Evolutionary conservation across 2,329 filamentous ascomycete species (phyloP), one percentile per base, ranked within the genome.

Genomic region (Rhytidhysteron rufulum): DNA sequence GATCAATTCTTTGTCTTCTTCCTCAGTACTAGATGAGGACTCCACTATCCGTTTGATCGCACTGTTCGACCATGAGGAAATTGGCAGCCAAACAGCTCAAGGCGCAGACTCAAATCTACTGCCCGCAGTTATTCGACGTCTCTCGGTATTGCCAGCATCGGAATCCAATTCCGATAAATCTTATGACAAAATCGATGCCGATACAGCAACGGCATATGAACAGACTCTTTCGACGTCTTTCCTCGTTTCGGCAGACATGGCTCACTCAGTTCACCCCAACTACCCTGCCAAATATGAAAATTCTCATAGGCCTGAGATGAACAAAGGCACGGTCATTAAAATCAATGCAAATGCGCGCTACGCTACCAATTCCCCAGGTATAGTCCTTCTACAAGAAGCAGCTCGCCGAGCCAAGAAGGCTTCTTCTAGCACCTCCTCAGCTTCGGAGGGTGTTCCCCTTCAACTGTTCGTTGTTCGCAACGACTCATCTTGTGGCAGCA

Each of bases 341-440:
- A 79, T 98, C 74, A 98, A 98, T 63, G 93, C 93, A 48, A 98
- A 97, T 66, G 88, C 93, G 53, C 85, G 90, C 47, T 98, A 98
- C 69, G 89, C 91, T 21, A 98, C 93, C 40, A 97, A 96, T 72
- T 88, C 88, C 0, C 93, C 93, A 2, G 93, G 93, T 25, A 95
- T 97, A 52, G 91, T 95, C 6, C 74, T 98, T 24, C 67, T 98
- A 9, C 87, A 96, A 67, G 90, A 97, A 71, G 83, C 85, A 31
- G 93, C 93, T 2, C 72, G 75, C 42, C 69, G 65, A 18, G 77
- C 73, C 22, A 82, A 80, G 54, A 67, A 67, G 55, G 69, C 72
- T 8, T 69, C 70, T 3, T 60, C 58, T 9, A 62, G 57, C 32
- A 50, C 57, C 6, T 59, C 61, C 10, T 65, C 70, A 10, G 63